phyloP scores from a whole-genome alignment of 2,329 filamentous ascomycete genomes.

The Colletotrichum sp. region DNA sequence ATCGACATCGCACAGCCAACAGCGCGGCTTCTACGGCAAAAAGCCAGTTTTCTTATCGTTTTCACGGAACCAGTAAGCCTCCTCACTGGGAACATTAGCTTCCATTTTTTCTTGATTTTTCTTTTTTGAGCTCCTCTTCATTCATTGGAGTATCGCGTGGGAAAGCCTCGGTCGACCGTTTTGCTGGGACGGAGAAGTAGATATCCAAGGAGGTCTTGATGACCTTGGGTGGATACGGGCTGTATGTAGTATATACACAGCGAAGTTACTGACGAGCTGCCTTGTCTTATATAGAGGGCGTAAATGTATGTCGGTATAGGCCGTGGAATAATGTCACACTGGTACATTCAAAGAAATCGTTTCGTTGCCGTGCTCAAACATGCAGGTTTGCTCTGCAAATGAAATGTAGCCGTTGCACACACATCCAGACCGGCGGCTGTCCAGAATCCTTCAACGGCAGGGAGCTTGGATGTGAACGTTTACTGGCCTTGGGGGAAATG shows the following conservation, averaged over 20 bases:
- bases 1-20: conserved; percentile 1
- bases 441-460: no score
- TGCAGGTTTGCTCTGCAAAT: not conserved
- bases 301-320: not conserved
- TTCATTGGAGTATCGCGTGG: not conserved
- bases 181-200: not conserved
- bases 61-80: conserved; percentile 1
- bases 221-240: not conserved
- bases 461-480: not conserved
- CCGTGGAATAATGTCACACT: not conserved
- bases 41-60: not conserved
- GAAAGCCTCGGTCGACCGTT: not conserved
- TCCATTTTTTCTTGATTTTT: not conserved
- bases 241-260: conserved; percentile 14
- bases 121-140: not conserved
- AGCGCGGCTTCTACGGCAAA: not conserved
- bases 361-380: not conserved
- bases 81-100: not conserved
- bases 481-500: no score
- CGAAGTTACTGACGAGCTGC: not conserved
- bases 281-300: not conserved
- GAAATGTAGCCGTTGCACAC: not conserved
- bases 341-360: not conserved
- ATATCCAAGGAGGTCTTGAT: not conserved
- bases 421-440: no score